Percentiles rank a stretch among this genome's conserved stretches.
Conservation (phyloP, 2,329 filamentous ascomycete species). For the Monilinia aucupariae region DNA sequence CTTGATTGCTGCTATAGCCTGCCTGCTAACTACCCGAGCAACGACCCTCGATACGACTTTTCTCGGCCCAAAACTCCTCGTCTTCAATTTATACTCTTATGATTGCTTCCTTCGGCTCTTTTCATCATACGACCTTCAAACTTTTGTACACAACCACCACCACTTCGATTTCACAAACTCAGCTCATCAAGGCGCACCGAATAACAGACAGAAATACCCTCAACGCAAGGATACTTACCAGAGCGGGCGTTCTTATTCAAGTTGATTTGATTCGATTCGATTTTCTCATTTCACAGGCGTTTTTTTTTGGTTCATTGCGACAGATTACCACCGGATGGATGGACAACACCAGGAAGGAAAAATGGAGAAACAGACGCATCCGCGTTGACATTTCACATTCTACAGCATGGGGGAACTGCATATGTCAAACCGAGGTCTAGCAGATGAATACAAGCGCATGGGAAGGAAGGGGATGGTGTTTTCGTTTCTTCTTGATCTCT, state of each 20-base stretch:
- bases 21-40: not conserved
- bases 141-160: not conserved
- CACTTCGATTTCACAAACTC: too few species aligned
- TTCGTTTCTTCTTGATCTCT: too few species aligned
- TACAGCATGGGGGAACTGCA: too few species aligned
- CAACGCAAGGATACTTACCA: not conserved
- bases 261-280: too few species aligned
- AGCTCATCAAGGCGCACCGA: not conserved
- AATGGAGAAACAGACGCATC: too few species aligned
- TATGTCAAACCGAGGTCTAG: too few species aligned
- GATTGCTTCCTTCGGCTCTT: not conserved
- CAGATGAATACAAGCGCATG: too few species aligned
- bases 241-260: not conserved
- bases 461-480: too few species aligned
- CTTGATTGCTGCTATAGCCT: not conserved
- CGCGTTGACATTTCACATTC: too few species aligned
- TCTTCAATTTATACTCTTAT: not conserved
- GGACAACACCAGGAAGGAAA: too few species aligned
- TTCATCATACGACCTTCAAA: not conserved
- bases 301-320: not conserved
- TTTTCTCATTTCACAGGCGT: too few species aligned
- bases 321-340: not conserved
- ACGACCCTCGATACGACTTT: too few species aligned
- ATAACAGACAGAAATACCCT: not conserved
- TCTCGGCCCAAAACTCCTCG: not conserved